These are phyloP conservation scores for Flaveria floridana DNA, from an alignment of 140 eudicot genomes.

Conservation along the genomic window DNA sequence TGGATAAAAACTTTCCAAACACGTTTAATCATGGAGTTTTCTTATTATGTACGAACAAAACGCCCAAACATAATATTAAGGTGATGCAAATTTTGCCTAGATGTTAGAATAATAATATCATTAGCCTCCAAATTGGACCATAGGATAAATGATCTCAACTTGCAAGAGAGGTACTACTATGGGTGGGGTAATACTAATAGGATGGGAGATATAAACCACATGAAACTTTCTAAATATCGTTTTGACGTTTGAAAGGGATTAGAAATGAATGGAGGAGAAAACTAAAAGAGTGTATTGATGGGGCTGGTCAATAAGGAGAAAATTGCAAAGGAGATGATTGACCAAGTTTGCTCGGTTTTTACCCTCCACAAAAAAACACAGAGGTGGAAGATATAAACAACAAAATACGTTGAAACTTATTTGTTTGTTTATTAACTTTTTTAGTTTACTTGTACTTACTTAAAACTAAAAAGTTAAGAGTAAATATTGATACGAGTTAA, in stretches of 20 bases:
- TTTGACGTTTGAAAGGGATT: not conserved
- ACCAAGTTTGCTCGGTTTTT: no score
- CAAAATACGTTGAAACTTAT: not conserved
- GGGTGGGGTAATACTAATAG: no score
- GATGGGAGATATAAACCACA: not conserved
- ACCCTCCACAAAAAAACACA: not conserved
- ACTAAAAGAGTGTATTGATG: not conserved
- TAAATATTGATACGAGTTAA: no score
- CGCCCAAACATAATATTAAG: no score
- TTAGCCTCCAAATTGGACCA: not conserved
- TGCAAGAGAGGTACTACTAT: not conserved
- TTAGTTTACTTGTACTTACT: no score
- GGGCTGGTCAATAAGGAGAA: conserved; percentile 1
- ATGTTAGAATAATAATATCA: no score
- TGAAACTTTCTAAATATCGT: not conserved
- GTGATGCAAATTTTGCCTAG: no score
- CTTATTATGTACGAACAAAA: no score
- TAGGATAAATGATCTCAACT: not conserved
- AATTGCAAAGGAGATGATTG: not conserved
- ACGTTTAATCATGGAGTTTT: no score
- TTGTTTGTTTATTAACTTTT: no score
- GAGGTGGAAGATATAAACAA: not conserved
- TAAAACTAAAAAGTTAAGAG: no score
- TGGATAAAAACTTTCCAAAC: no score
- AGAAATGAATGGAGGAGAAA: not conserved